phyloP scores from a whole-genome alignment of 2,329 filamentous ascomycete species.

The Pyrenophora teres region DNA sequence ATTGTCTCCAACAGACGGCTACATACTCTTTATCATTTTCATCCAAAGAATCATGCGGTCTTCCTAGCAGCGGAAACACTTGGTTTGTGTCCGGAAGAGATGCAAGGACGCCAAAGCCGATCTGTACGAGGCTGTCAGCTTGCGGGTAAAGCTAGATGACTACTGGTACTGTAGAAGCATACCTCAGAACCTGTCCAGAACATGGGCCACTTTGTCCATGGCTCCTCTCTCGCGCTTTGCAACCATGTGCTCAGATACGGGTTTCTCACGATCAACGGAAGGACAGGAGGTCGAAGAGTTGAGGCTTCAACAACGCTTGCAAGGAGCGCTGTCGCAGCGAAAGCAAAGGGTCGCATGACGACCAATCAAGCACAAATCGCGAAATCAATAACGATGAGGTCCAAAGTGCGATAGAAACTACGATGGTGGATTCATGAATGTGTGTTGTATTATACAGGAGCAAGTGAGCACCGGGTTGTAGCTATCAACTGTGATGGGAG shows the following conservation, averaged over 20 bases:
- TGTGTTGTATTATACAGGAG: not conserved
- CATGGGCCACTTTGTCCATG: slow-evolving; percentile 86
- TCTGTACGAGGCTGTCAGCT: slow-evolving; percentile 40
- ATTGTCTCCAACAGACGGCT: not conserved
- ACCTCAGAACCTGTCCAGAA: slow-evolving; percentile 76
- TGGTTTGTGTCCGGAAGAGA: slow-evolving; percentile 63
- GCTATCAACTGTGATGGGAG: slow-evolving; percentile 20
- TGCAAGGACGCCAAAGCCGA: slow-evolving; percentile 68
- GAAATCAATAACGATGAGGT: not conserved
- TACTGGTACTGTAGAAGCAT: slow-evolving; percentile 7
- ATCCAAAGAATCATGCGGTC: slow-evolving; percentile 66
- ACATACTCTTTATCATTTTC: slow-evolving; percentile 48
- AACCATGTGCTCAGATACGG: slow-evolving; percentile 61
- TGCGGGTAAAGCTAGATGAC: not conserved
- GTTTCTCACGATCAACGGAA: slow-evolving; percentile 57
- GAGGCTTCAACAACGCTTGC: slow-evolving; percentile 55
- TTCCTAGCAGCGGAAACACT: slow-evolving; percentile 68
- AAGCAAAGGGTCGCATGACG: slow-evolving; percentile 34
- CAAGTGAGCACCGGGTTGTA: slow-evolving; percentile 7
- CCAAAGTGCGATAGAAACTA: slow-evolving; percentile 5
- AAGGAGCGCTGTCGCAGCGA: slow-evolving; percentile 45
- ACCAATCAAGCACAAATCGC: slow-evolving; percentile 2
- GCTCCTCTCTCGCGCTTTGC: slow-evolving; percentile 69
- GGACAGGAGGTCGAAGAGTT: slow-evolving; percentile 58
- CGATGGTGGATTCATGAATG: not conserved